Percentiles rank a stretch among this genome's conserved stretches.
phyloP scores from a whole-genome alignment of 805 yeast species.

The Cyberlindnera mississippiensis region DNA sequence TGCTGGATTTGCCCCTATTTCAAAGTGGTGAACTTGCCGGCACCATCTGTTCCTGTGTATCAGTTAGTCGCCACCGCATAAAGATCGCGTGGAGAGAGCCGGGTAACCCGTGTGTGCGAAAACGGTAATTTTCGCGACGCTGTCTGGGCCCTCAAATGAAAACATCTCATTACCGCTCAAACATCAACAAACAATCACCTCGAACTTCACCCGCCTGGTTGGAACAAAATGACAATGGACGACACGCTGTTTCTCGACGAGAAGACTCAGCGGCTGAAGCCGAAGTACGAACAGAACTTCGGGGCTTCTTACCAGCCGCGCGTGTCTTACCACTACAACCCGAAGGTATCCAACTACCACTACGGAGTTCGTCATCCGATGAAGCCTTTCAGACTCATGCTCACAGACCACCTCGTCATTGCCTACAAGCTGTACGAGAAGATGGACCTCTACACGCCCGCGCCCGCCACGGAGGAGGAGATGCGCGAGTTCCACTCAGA shows the following conservation, averaged over 20 bases:
- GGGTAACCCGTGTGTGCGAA: neutral
- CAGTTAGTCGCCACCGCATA: slow-evolving; percentile 1
- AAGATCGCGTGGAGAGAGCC: neutral
- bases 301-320: slow-evolving; percentile 41
- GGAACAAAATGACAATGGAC: slow-evolving; percentile 18
- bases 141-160: no score
- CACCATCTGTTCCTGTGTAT: neutral
- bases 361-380: slow-evolving; percentile 96
- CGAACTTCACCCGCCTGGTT: no score
- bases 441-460: slow-evolving; percentile 86
- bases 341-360: slow-evolving; percentile 75
- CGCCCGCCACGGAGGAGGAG: slow-evolving; percentile 79
- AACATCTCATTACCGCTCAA: neutral
- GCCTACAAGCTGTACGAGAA: slow-evolving; percentile 81
- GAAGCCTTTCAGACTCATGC: slow-evolving; percentile 93
- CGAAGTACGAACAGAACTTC: slow-evolving; percentile 41
- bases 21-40: neutral
- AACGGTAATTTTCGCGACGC: slow-evolving; percentile 1
- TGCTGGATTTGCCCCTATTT: neutral
- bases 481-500: slow-evolving; percentile 78
- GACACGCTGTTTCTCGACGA: slow-evolving; percentile 30
- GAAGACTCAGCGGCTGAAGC: slow-evolving; percentile 39
- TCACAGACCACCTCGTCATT: slow-evolving; percentile 87
- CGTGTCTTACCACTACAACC: slow-evolving; percentile 87
- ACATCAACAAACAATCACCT: no score